Evolutionary conservation across 2,329 filamentous ascomycete genomes (phyloP).

Genomic region (Fusarium lateritium): DNA sequence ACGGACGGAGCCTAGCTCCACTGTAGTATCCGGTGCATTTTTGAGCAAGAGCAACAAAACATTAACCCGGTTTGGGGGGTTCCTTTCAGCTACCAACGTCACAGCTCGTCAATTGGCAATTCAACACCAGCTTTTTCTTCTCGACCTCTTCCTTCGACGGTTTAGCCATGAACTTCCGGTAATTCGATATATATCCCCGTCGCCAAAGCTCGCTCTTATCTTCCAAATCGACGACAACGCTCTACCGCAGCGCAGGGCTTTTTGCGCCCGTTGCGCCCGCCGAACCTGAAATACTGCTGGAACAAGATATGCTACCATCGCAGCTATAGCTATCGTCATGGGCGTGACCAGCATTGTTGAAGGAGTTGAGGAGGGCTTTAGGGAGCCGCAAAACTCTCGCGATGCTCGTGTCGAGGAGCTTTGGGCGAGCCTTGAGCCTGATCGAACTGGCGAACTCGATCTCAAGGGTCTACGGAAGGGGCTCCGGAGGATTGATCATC

Average conservation of each 20-base stretch:
- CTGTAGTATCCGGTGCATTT: conserved; percentile 37
- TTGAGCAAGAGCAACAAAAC: conserved; percentile 30
- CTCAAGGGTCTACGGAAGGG: conserved; percentile 87
- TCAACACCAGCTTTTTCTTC: conserved; percentile 37
- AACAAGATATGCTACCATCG: conserved; percentile 54
- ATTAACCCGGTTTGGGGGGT: conserved; percentile 37
- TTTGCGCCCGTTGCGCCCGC: conserved; percentile 31
- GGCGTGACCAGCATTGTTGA: conserved; percentile 64
- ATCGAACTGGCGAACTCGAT: conserved; percentile 84
- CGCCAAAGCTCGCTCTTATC: conserved; percentile 15
- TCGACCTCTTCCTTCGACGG: conserved; percentile 16
- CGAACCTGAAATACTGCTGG: conserved; percentile 33
- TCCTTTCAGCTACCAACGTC: conserved; percentile 42
- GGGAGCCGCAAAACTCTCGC: conserved; percentile 82
- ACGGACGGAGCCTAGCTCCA: conserved; percentile 28
- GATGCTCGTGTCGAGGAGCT: conserved; percentile 87
- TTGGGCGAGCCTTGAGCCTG: conserved; percentile 86
- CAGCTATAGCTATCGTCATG: conserved; percentile 51
- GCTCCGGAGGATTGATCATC: conserved; percentile 90
- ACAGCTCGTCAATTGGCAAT: conserved; percentile 43
- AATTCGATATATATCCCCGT: conserved; percentile 25
- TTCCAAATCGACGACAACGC: conserved; percentile 17
- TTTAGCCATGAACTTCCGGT: conserved; percentile 45
- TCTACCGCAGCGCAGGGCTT: conserved; percentile 25
- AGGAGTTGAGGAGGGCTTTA: conserved; percentile 74